Evolutionary conservation across 2,329 filamentous ascomycete genomes (phyloP).

Genomic region (Arthrobotrys megalospora): DNA sequence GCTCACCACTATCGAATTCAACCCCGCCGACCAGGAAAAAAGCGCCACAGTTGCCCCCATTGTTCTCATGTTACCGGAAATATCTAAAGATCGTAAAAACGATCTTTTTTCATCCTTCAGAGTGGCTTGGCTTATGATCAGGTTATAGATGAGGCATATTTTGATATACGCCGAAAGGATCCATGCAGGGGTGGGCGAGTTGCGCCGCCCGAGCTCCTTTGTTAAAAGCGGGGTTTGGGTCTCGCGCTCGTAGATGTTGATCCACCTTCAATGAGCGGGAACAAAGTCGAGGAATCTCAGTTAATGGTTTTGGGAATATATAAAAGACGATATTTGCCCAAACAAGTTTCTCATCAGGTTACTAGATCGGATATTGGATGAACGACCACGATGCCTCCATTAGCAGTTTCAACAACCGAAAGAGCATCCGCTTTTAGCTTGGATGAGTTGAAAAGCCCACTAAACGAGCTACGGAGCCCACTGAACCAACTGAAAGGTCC

Average conservation of each 20-base stretch:
- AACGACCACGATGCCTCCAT: background rate
- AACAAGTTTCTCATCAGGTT: background rate
- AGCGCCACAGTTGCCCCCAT: no score
- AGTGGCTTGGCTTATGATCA: no score
- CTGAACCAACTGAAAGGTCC: background rate
- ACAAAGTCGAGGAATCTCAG: background rate
- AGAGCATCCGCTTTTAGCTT: no score
- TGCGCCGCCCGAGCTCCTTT: background rate
- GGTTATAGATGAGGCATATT: no score
- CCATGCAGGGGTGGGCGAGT: background rate
- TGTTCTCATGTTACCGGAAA: background rate
- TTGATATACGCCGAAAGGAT: background rate
- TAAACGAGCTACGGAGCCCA: background rate
- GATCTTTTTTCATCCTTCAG: no score
- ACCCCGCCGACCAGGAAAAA: no score
- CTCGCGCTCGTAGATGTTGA: background rate
- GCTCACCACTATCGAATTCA: no score
- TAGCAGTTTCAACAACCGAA: background rate
- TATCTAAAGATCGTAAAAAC: background rate
- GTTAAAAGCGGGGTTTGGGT: constrained; percentile 10
- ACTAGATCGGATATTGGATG: background rate
- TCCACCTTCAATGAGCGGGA: no score
- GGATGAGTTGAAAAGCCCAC: background rate
- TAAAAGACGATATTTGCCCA: no score
- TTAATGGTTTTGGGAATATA: background rate